phyloP scores from a whole-genome alignment of 805 yeast genomes.

The Lipomyces anomalus region DNA sequence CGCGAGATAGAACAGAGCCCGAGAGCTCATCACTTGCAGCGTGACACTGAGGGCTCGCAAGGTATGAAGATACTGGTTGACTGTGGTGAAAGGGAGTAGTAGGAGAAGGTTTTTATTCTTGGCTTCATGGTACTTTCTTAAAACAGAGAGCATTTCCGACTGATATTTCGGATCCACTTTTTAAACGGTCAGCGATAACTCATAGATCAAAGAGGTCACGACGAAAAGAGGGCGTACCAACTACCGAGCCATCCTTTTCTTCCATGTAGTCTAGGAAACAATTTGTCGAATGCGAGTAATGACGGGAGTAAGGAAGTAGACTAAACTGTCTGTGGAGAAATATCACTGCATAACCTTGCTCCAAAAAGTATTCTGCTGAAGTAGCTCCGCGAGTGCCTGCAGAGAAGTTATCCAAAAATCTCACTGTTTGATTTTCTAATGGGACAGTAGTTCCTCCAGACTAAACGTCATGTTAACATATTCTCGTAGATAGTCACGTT shows the following conservation, averaged over 20 bases:
- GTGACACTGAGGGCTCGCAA: slow-evolving; percentile 59
- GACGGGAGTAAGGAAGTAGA: slow-evolving; percentile 85
- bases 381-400: slow-evolving; percentile 99
- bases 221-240: slow-evolving; percentile 22
- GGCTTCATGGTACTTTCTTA: slow-evolving; percentile 47
- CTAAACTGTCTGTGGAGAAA: slow-evolving; percentile 91
- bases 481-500: too few relatives aligned
- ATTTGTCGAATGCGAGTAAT: slow-evolving; percentile 71
- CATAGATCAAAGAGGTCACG: neutral
- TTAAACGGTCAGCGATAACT: neutral
- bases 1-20: slow-evolving; percentile 78
- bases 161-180: slow-evolving; percentile 54
- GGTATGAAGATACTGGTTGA: slow-evolving; percentile 87
- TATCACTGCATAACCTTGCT: slow-evolving; percentile 83
- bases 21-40: slow-evolving; percentile 49
- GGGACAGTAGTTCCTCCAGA: slow-evolving; percentile 99
- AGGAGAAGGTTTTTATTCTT: slow-evolving; percentile 50
- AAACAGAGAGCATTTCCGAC: slow-evolving; percentile 53
- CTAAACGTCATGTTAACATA: slow-evolving; percentile 7
- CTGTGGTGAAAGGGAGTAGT: slow-evolving; percentile 85
- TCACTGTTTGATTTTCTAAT: slow-evolving; percentile 88
- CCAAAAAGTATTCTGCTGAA: slow-evolving; percentile 85
- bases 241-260: slow-evolving; percentile 46
- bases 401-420: slow-evolving; percentile 93
- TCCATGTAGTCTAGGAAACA: slow-evolving; percentile 82